These are phyloP conservation scores for Epithele typhae DNA, from an alignment of 768 basidiomycete genomes.

Conservation along the genomic window DNA sequence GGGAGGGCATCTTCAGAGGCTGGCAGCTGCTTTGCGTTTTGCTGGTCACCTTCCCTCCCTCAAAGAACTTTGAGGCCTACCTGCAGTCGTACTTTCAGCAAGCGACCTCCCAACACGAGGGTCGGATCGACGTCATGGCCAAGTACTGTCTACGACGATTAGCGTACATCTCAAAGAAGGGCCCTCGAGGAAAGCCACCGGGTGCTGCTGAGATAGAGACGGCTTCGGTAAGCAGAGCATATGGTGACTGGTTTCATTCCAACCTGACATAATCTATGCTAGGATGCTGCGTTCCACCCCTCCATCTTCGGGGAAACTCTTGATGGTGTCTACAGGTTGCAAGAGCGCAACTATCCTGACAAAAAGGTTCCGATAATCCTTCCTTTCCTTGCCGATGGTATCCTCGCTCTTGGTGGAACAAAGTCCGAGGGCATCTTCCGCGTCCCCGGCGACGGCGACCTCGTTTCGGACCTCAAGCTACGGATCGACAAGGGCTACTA, in stretches of 20 bases:
- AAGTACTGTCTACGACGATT: constrained; percentile 86
- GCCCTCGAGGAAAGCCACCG: constrained; percentile 82
- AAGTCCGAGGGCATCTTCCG: constrained; percentile 91
- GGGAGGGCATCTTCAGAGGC: constrained; percentile 84
- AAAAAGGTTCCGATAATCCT: constrained; percentile 89
- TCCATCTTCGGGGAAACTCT: constrained; percentile 92
- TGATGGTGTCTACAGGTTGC: constrained; percentile 76
- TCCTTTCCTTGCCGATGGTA: constrained; percentile 89
- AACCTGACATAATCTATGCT: too few species aligned
- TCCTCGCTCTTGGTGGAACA: constrained; percentile 82
- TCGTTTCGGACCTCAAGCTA: constrained; percentile 82
- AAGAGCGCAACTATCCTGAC: constrained; percentile 80
- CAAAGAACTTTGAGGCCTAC: constrained; percentile 87
- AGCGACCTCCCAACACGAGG: constrained; percentile 61
- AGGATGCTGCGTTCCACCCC: constrained; percentile 93
- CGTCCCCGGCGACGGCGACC: constrained; percentile 86
- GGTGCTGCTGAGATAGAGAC: constrained; percentile 85
- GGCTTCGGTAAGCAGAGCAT: constrained; percentile 69
- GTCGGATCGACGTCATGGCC: constrained; percentile 85
- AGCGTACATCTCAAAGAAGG: constrained; percentile 70
- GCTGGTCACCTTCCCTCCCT: constrained; percentile 89
- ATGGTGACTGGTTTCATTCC: too few species aligned
- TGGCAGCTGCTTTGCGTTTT: constrained; percentile 93
- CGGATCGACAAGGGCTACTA: constrained; percentile 91
- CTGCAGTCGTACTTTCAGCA: constrained; percentile 75